Evolutionary conservation across 2,329 filamentous ascomycete genomes (phyloP), one percentile per base, ranked within the genome.

Genomic region (Atkinsonella hypoxylon): DNA sequence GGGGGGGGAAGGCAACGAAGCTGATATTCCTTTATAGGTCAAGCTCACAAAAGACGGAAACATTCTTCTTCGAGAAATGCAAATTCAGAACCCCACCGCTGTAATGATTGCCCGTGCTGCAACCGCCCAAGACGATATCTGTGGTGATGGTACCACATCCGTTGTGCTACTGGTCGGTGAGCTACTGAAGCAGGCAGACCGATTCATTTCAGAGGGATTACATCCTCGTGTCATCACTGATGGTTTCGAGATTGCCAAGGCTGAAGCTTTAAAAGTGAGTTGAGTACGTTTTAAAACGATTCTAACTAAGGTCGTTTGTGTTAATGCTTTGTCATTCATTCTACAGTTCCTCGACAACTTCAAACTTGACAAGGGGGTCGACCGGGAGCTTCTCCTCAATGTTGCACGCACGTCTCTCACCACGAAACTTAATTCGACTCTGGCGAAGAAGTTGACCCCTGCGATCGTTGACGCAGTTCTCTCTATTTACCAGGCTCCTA

Each of bases 11-110:
- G 34, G 53, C 55, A 56, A 57, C 56, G 51, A 58, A 59, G 60
- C 63, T 64, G 57, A 66, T 58, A 31, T 39, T 42, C 34, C 42
- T 32, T 20, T 49, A 65, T 60, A 93, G 82, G 98, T 98, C 75
- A 98, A 98, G 75, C 80, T 98, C 67, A 98, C 93, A 61, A 98
- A 98, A 71, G 93, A 98, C 72, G 93, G 93, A 66, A 96, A 95
- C 64, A 91, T 97, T 54, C 75, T 85, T 26, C 70, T 85, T 56
- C 75, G 82, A 61, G 82, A 85, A 68, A 85, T 85, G 81, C 90
- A 97, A 82, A 97, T 97, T 67, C 91, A 96, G 74, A 97, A 97
- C 70, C 93, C 93, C 30, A 98, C 93, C 36, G 93, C 93, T 58
- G 93, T 93, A 55, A 85, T 85, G 81, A 85, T 85, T 67, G 81